These are phyloP conservation scores for Metschnikowia drakensbergensis DNA, from an alignment of 805 yeast genomes.

Conservation along the genomic window DNA sequence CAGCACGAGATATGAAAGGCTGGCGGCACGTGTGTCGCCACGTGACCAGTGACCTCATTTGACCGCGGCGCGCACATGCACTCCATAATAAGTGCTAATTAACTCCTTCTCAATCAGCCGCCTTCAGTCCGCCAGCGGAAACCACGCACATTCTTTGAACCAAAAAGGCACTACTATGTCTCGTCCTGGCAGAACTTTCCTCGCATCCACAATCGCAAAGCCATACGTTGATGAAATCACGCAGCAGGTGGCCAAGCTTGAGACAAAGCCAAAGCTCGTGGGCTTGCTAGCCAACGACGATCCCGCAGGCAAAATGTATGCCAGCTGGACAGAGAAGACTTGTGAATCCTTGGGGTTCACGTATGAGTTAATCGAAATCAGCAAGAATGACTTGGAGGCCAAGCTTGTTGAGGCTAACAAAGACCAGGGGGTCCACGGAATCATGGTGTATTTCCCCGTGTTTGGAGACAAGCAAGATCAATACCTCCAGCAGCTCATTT, in stretches of 20 bases:
- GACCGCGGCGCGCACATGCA: constrained; percentile 1
- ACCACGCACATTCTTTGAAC: background rate
- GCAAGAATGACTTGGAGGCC: constrained; percentile 82
- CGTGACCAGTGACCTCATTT: constrained; percentile 1
- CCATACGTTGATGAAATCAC: constrained; percentile 70
- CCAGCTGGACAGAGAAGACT: constrained; percentile 93
- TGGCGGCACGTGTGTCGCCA: background rate
- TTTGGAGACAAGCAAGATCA: constrained; percentile 94
- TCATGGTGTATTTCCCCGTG: constrained; percentile 96
- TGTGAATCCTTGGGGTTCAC: constrained; percentile 80
- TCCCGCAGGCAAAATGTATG: constrained; percentile 94
- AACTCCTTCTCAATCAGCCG: background rate
- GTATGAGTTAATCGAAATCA: constrained; percentile 70
- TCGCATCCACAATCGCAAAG: constrained; percentile 87
- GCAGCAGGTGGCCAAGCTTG: constrained; percentile 49
- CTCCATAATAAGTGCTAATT: background rate
- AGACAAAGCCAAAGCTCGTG: constrained; percentile 68
- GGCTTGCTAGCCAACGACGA: constrained; percentile 91
- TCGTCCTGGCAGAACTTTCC: constrained; percentile 68
- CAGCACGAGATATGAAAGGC: background rate
- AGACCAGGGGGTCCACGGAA: constrained; percentile 77
- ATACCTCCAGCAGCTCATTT: constrained; percentile 88
- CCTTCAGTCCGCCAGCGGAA: background rate
- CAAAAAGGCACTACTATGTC: constrained; percentile 9
- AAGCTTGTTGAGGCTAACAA: constrained; percentile 77